phyloP scores from a whole-genome alignment of 2,329 filamentous ascomycete species.

The Periconia sp. region DNA sequence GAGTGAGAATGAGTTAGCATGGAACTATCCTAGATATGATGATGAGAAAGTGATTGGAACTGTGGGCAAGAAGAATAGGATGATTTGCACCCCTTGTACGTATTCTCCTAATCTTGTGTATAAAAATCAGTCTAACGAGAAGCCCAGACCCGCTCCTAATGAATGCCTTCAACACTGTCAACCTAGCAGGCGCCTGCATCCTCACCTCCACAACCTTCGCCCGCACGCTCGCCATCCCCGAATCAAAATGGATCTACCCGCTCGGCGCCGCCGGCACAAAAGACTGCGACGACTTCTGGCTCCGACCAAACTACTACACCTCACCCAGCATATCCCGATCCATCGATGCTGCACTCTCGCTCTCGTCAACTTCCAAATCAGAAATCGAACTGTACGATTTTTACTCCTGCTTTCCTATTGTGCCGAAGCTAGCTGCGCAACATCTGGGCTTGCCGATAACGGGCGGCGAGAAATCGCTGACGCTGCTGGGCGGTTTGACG shows the following conservation, averaged over 20 bases:
- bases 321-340: slow-evolving; percentile 65
- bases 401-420: slow-evolving; percentile 74
- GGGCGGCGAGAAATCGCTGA: slow-evolving; percentile 58
- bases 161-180: slow-evolving; percentile 75
- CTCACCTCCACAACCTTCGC: slow-evolving; percentile 65
- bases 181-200: slow-evolving; percentile 66
- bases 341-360: slow-evolving; percentile 59
- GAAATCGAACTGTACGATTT: slow-evolving; percentile 69
- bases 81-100: slow-evolving; percentile 72
- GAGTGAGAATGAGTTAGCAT: slow-evolving; percentile 59
- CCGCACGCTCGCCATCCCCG: slow-evolving; percentile 59
- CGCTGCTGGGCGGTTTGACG: slow-evolving; percentile 69
- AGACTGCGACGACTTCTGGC: slow-evolving; percentile 67
- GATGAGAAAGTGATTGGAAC: slow-evolving; percentile 60
- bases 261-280: slow-evolving; percentile 68
- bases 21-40: slow-evolving; percentile 61
- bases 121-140: too few species aligned
- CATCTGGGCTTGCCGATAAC: slow-evolving; percentile 62
- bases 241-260: slow-evolving; percentile 67
- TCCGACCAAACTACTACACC: slow-evolving; percentile 63
- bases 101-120: too few species aligned
- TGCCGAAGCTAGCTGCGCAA: slow-evolving; percentile 68
- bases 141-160: slow-evolving; percentile 72
- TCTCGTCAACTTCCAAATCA: slow-evolving; percentile 54
- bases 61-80: slow-evolving; percentile 64